Evolutionary conservation across 2,329 filamentous ascomycete species (phyloP), one percentile per base, ranked within the genome.

Genomic region (Hypoxylon sp.): DNA sequence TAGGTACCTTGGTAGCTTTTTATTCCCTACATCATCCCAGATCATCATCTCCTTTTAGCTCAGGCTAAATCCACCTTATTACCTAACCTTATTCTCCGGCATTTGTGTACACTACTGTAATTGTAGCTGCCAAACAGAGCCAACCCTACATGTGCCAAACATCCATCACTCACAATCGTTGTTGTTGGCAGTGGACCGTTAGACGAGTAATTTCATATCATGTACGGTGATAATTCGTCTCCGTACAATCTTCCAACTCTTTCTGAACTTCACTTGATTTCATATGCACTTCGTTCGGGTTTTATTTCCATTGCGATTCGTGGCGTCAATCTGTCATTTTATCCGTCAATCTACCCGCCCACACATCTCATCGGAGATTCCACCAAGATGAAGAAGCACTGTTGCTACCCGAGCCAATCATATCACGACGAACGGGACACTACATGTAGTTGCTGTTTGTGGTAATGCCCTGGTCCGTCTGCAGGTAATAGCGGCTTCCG

Each of bases 271-370:
- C 24, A 20, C 9, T 12, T 20, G 32, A 14, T 36, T 24, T 22
- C 28, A 24, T 30, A 46, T 26, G 11, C n/a, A 4, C 30, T 36
- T 33, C 30, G 11, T 22, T 51, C 30, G 18, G 18, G 20, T 46
- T 54, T 32, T 44, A 30, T 46, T 38, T 38, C 33, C n/a, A 46
- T 18, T 20, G 26, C 11, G 32, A 49, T 57, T 36, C 22, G 33
- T 28, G 32, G 45, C 11, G 40, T 60, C 55, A 56, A 61, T 59
- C 64, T 61, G 57, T 61, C 42, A 60, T 55, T 40, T 36, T 64
- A 64, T 26, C 61, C 61, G 55, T 59, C 16, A 38, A 54, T 56
- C 55, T 59, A 54, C 48, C 60, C 60, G 60, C 55, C 32, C 45
- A 14, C 36, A 20, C 59, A 56, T 51, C 16, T 8, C 60, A 51